Conservation (phyloP, 352 stramenopile species). For the Chrysophaeum taylorii region DNA sequence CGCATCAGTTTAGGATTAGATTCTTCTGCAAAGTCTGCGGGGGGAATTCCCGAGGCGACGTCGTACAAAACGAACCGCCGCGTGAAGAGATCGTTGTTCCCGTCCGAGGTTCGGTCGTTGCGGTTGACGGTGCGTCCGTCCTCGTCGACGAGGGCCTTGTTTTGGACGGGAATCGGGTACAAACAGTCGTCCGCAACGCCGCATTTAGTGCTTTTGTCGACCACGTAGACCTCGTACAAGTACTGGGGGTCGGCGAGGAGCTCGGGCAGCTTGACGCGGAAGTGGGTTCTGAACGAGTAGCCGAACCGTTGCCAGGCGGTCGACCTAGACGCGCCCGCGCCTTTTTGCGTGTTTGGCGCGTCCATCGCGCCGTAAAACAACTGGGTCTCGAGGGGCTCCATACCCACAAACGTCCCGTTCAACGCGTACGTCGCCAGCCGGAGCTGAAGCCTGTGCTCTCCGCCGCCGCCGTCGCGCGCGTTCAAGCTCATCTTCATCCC, state of each 20-base stretch:
- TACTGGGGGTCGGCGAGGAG: constrained; percentile 41
- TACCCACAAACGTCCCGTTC: constrained; percentile 68
- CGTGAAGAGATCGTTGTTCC: constrained; percentile 64
- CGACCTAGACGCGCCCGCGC: constrained; percentile 19
- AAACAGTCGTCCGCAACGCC: constrained; percentile 33
- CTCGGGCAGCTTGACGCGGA: constrained; percentile 55
- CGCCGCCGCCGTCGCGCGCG: constrained; percentile 35
- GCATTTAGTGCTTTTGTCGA: constrained; percentile 41
- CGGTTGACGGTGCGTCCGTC: constrained; percentile 57
- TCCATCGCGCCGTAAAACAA: constrained; percentile 58
- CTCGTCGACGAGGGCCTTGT: constrained; percentile 58
- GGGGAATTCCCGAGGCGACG: constrained; percentile 18
- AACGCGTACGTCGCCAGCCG: constrained; percentile 66
- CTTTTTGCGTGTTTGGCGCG: constrained; percentile 19
- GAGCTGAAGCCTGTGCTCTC: constrained; percentile 62
- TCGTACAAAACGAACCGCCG: constrained; percentile 84
- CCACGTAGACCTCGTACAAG: constrained; percentile 77
- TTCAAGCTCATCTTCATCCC: constrained; percentile 71
- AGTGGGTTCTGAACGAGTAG: constrained; percentile 44
- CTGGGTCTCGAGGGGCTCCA: constrained; percentile 55
- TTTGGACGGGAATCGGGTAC: constrained; percentile 70
- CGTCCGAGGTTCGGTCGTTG: constrained; percentile 49
- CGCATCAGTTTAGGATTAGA: constrained; percentile 26
- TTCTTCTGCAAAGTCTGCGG: constrained; percentile 11
- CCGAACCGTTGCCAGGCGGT: constrained; percentile 64